Base-by-base conservation (phyloP, 345 rosid genomes). In the Eucalyptus urophylla region DNA sequence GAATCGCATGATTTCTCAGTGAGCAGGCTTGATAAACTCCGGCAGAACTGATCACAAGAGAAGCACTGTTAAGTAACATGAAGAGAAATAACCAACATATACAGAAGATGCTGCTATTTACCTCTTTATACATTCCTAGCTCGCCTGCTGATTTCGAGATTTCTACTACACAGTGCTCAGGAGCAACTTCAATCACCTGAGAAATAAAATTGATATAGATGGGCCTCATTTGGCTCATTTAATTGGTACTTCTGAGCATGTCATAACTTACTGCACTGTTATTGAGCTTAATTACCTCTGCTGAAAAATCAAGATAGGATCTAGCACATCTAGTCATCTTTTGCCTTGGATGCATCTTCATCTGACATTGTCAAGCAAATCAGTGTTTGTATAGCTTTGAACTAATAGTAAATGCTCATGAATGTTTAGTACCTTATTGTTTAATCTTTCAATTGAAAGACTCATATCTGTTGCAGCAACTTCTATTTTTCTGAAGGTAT, bases 401-500 rank as follows among this genome's bases (percentile, higher is more conserved):
- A 44, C 12, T 85, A 9, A 27, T 21, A 89, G 69, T 37, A n/a
- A 40, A 15, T 2, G 7, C 44, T 49, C 53, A 47, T 80, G 45
- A 65, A 37, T 60, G 40, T 45, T 54, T 14, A 53, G 62, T 93
- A 96, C 98, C 97, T 93, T 95, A 88, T 93, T 94, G 58, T 94
- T 95, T 92, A 54, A 89, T 91, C 93, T 95, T 92, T 93, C 93
- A 49, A 96, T 92, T 49, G 98, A 93, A 87, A 97, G 93, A 44
- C 97, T 96, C 89, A 90, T 94, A 92, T 91, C 95, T 91, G 87
- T 93, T 33, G 98, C 97, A 51, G 98, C 99, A 86, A 96, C 96
- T 96, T 97, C 99, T 72, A 97, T 95, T 92, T 95, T 97, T 93
- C 92, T 94, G 29, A 97, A 92, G 89, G 98, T 96, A 88, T 97